Base-by-base conservation (phyloP, 2,329 filamentous ascomycete species). In the Arachnomyces sp. region DNA sequence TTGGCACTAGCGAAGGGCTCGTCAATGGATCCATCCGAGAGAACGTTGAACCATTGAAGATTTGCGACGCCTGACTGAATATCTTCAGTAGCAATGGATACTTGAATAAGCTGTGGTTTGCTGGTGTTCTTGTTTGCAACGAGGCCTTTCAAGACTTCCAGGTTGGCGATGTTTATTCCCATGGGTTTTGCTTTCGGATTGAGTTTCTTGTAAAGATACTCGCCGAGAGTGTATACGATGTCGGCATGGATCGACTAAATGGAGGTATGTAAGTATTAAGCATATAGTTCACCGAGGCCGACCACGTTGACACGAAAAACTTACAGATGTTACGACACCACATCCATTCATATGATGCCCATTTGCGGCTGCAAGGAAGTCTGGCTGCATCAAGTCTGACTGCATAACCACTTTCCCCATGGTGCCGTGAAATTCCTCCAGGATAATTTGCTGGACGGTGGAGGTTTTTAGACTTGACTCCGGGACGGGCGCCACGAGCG, bases 81-180 rank as follows among this genome's bases (percentile, higher is more conserved):
- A 67, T 72, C 77, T 56, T 73, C 73, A 0, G 76, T 75, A 34
- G 67, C 20, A 9, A 25, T 25, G 9, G 20, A 25, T 25, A 25
- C 20, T 25, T 25, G 20, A 25, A 25, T 25, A 25, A 25, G 20
- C 20, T 25, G 20, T 25, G 20, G 20, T 9, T 25, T 25, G 5
- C 9, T 25, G 20, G 20, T 25, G 20, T 25, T 25, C 20, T 25
- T 25, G 20, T 25, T 66, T 49, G 74, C 75, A 3, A 48, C 49
- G 55, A 52, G 73, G 43, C 76, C 72, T 32, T 77, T 68, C 64
- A 79, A 28, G 6, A 70, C 61, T 14, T 53, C 57, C 34, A 71
- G 47, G 36, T 67, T 51, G 13, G 51, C 34, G 5, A 69, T 56
- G 40, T 67, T 56, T 28, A 69, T 57, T 30, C 52, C 37, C 0